phyloP scores from a whole-genome alignment of 495 filamentous ascomycete genomes.

The Aspergillus steynii region DNA sequence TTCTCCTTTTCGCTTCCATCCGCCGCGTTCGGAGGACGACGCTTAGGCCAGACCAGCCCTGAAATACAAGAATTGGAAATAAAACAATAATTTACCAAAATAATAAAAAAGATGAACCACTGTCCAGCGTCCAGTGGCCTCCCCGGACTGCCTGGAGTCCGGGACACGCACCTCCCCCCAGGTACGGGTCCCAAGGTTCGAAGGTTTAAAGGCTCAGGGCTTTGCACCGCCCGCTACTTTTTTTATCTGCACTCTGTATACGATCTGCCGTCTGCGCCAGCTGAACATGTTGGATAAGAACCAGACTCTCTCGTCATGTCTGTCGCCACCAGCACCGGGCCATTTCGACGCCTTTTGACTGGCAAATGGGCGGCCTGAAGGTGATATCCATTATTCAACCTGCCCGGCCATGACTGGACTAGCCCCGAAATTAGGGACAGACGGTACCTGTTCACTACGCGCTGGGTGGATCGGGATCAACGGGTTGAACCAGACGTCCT shows the following conservation, averaged over 20 bases:
- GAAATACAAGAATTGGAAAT: too few species aligned
- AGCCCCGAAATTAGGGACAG: neutral
- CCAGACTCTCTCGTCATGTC: neutral
- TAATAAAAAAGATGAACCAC: too few species aligned
- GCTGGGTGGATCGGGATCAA: neutral
- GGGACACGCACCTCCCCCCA: neutral
- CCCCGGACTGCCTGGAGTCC: neutral
- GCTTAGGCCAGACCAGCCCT: neutral
- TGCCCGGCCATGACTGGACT: neutral
- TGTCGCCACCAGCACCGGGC: neutral
- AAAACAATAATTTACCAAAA: too few species aligned
- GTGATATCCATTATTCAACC: neutral
- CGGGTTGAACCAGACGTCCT: neutral
- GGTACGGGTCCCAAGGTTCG: neutral
- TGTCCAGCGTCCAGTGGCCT: neutral
- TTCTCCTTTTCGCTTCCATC: slow-evolving; percentile 3
- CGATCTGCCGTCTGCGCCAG: neutral
- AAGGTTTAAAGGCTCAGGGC: neutral
- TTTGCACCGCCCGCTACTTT: neutral
- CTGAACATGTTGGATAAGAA: neutral
- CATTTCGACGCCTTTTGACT: neutral
- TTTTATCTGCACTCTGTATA: neutral
- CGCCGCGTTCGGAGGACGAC: too few species aligned
- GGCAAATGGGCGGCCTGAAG: neutral
- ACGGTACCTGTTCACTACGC: neutral